Base-by-base conservation (phyloP, 164 flowering plant genomes). In the Vitis rotundifolia region DNA sequence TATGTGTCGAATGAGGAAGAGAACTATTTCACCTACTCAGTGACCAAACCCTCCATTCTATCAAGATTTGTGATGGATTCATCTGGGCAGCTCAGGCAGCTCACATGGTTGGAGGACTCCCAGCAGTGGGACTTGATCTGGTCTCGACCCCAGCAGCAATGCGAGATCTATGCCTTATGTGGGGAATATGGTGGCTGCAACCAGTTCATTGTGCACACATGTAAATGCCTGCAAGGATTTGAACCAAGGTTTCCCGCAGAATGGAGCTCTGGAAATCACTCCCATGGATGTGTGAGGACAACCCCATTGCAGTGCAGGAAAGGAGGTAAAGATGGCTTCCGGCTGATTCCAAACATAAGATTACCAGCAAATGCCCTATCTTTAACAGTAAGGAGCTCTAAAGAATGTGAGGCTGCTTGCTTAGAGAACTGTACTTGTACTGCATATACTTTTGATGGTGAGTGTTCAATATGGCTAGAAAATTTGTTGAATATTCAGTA, bases 241-340 rank as follows among this genome's bases (percentile, higher is more conserved):
- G 56, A 18, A n/a, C 28, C 55, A 11, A 48, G 53, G 10, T n/a
- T 15, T 8, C 53, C 10, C 8, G 9, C 8, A 8, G 37, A 51
- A 9, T 18, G 29, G 53, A 51, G 0, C n/a, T 16, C 19, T 13
- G 12, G 29, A 9, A n/a, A 49, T 64, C 12, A 9, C 11, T 64
- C 67, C 2, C 5, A n/a, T 2, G 67, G 67, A 3, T 64, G 67
- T 51, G 53, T 63, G 66, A 63, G 66, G 66, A 63, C 6, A 19
- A 11, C 28, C 29, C 66, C 66, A 2, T 49, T 63, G 22, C 26
- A 49, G 26, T 63, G 66, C 48, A 11, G 9, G 12, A n/a, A 49
- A 15, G 8, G n/a, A 8, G 2, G 15, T 6, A 53, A 47, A 47
- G 66, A 63, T 8, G 26, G 50, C 51, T 63, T 63, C 44, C 11